These are phyloP conservation scores for Colletotrichum magnum DNA, from an alignment of 2,329 filamentous ascomycete genomes.

Conservation along the genomic window DNA sequence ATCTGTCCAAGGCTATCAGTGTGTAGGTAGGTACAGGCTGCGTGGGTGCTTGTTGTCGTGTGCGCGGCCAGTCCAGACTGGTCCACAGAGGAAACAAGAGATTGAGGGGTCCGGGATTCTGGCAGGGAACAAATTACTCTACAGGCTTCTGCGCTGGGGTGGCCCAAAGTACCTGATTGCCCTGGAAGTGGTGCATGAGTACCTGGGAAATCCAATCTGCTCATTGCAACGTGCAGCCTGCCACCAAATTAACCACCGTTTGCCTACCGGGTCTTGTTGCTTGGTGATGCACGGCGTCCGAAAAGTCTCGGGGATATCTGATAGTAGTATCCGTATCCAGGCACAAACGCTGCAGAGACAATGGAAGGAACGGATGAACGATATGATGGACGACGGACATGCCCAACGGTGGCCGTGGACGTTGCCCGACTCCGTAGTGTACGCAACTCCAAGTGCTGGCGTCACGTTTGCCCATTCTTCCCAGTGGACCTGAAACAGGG, in stretches of 20 bases:
- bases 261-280: background rate
- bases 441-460: too few species aligned
- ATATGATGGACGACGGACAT: background rate
- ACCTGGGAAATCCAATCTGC: slow-evolving; percentile 12
- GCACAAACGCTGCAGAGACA: background rate
- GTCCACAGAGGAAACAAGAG: slow-evolving; percentile 36
- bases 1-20: slow-evolving; percentile 24
- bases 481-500: slow-evolving; percentile 28
- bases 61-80: slow-evolving; percentile 34
- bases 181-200: slow-evolving; percentile 6
- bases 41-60: slow-evolving; percentile 15
- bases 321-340: background rate
- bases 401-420: background rate
- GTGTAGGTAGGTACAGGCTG: background rate
- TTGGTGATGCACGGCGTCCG: background rate
- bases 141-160: background rate
- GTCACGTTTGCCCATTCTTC: slow-evolving; percentile 32
- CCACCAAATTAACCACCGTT: slow-evolving; percentile 30
- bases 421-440: background rate
- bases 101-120: slow-evolving; percentile 35
- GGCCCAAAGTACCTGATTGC: slow-evolving; percentile 2
- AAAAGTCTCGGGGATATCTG: background rate
- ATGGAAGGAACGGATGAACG: background rate
- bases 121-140: slow-evolving; percentile 32
- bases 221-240: slow-evolving; percentile 13